A percentile compares a stretch with the other conserved stretches of the same genome.
These are phyloP conservation scores for Aspergillus neotritici DNA, from an alignment of 2,329 filamentous ascomycete species.

Conservation along the genomic window DNA sequence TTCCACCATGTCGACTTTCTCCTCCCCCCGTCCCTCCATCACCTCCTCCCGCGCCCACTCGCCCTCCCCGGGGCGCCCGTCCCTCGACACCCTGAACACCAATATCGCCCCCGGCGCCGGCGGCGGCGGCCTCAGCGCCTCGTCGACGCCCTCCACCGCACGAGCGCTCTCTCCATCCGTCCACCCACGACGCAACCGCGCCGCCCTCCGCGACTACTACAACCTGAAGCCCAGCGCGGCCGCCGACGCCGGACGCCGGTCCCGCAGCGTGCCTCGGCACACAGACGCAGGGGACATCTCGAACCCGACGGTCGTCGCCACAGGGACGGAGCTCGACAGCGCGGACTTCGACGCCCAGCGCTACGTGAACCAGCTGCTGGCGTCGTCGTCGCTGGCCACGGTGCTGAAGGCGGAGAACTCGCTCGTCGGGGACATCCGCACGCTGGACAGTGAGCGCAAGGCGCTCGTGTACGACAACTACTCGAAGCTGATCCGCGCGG, in stretches of 20 bases:
- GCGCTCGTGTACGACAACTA: constrained; percentile 98
- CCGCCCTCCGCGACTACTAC: constrained; percentile 90
- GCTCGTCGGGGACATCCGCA: constrained; percentile 66
- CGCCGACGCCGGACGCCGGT: constrained; percentile 27
- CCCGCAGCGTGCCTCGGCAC: constrained; percentile 37
- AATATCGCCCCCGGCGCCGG: constrained; percentile 32
- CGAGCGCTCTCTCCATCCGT: constrained; percentile 34
- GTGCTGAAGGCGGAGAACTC: constrained; percentile 43
- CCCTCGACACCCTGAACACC: constrained; percentile 61
- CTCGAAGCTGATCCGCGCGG: constrained; percentile 91
- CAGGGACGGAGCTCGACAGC: constrained; percentile 62
- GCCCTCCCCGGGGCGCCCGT: constrained; percentile 66
- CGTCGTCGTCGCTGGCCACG: constrained; percentile 38
- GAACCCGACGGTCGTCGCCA: constrained; percentile 23
- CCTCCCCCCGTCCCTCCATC: constrained; percentile 55
- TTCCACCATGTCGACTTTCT: constrained; percentile 52
- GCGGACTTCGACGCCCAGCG: constrained; percentile 65
- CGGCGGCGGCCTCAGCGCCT: constrained; percentile 40
- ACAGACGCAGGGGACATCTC: constrained; percentile 40
- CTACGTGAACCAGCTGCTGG: constrained; percentile 42
- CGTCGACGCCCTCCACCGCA: constrained; percentile 36
- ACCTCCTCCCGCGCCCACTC: constrained; percentile 50
- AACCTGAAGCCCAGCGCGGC: constrained; percentile 59
- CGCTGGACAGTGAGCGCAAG: constrained; percentile 92
- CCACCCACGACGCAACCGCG: constrained; percentile 61